phyloP scores from a whole-genome alignment of 176 grass and related monocot genomes.

The Rhynchospora breviuscula region DNA sequence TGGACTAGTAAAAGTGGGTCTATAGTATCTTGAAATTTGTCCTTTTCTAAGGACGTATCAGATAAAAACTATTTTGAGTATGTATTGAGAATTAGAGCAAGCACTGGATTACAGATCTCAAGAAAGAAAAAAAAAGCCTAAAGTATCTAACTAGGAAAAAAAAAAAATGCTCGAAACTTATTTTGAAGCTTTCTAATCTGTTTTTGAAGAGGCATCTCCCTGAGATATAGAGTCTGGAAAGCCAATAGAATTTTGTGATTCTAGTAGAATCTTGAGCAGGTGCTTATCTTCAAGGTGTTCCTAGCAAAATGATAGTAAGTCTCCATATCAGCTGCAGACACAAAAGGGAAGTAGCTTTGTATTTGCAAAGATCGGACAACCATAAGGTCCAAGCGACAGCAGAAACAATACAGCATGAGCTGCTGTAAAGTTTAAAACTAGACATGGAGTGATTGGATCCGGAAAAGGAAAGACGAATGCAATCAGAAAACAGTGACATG shows the following conservation, averaged over 20 bases:
- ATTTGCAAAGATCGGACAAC: too few relatives aligned
- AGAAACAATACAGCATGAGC: too few relatives aligned
- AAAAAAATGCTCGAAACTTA: neutral
- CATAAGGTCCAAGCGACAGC: too few relatives aligned
- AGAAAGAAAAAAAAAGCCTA: neutral
- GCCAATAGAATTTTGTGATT: slow-evolving; percentile 38
- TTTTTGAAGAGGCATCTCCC: slow-evolving; percentile 17
- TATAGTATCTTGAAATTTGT: neutral
- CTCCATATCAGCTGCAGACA: too few relatives aligned
- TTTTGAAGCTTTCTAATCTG: neutral
- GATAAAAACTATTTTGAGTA: too few relatives aligned
- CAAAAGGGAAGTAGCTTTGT: too few relatives aligned
- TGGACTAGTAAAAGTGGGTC: neutral
- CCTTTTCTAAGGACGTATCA: neutral
- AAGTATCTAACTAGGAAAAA: neutral
- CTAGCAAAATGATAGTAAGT: slow-evolving; percentile 21
- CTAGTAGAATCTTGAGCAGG: slow-evolving; percentile 58
- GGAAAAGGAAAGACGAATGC: too few relatives aligned
- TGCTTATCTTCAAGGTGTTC: slow-evolving; percentile 86
- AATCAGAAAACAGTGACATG: too few relatives aligned
- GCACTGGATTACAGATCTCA: neutral
- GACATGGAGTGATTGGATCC: too few relatives aligned
- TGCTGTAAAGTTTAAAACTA: too few relatives aligned
- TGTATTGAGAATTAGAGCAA: neutral
- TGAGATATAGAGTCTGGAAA: neutral